phyloP scores from a whole-genome alignment of 2,329 filamentous ascomycete genomes.

The Trichoderma harzianum region DNA sequence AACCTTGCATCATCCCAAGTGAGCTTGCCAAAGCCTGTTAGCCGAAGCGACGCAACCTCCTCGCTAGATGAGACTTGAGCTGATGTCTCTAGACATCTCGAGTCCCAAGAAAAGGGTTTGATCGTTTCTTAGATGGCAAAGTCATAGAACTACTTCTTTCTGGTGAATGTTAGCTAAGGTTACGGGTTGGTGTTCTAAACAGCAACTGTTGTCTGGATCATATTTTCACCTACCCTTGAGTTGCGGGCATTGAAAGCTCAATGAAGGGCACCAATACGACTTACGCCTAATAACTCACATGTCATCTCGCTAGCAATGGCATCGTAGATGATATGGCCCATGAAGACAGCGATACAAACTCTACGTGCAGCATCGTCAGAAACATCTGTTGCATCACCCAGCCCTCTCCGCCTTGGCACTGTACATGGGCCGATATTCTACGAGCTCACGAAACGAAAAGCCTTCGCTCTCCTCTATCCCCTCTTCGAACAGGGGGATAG shows the following conservation, averaged over 20 bases:
- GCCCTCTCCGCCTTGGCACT: not conserved
- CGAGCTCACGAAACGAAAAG: not conserved
- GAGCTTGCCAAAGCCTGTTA: not conserved
- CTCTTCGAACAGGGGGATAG: too few species aligned
- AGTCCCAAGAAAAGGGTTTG: not conserved
- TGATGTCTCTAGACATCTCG: not conserved
- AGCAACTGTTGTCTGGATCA: not conserved
- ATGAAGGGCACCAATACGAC: not conserved
- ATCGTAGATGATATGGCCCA: not conserved
- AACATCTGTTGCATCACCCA: not conserved
- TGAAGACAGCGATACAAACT: not conserved
- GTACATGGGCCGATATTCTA: not conserved
- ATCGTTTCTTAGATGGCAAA: not conserved
- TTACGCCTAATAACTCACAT: not conserved
- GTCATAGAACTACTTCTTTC: not conserved
- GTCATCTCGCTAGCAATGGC: not conserved
- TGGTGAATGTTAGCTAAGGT: not conserved
- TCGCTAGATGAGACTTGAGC: not conserved
- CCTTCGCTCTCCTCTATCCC: not conserved
- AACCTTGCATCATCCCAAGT: too few species aligned
- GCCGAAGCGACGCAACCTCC: not conserved
- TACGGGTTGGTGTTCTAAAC: not conserved
- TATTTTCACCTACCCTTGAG: not conserved
- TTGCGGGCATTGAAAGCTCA: not conserved
- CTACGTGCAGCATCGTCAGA: not conserved